A percentile compares a stretch with the other conserved stretches of the same genome.
phyloP scores from a whole-genome alignment of 2,329 filamentous ascomycete genomes.

The Fusarium pseudonygamai region DNA sequence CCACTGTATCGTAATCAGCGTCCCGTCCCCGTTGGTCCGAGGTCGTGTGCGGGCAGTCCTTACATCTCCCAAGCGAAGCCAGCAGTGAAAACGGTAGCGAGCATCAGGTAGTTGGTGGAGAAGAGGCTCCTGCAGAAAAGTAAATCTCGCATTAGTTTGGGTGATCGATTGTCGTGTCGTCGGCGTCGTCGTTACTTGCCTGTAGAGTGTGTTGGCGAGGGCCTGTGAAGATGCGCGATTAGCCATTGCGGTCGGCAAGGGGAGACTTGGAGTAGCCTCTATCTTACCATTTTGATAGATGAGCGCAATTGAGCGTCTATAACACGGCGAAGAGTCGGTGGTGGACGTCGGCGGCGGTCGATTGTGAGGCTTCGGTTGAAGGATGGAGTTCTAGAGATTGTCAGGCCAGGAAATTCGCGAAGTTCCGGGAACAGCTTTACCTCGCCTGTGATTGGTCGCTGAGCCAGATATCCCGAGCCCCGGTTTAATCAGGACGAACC shows the following conservation, averaged over 20 bases:
- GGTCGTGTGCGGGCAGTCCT: slow-evolving; percentile 48
- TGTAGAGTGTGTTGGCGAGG: slow-evolving; percentile 51
- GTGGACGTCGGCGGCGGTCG: slow-evolving; percentile 42
- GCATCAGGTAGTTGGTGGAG: slow-evolving; percentile 87
- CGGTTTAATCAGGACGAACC: slow-evolving; percentile 27
- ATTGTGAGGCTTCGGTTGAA: slow-evolving; percentile 42
- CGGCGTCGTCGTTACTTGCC: slow-evolving; percentile 47
- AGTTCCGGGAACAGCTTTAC: slow-evolving; percentile 46
- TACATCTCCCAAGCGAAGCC: slow-evolving; percentile 97
- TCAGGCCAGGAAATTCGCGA: slow-evolving; percentile 50
- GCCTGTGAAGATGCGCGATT: slow-evolving; percentile 51
- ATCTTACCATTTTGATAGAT: slow-evolving; percentile 51
- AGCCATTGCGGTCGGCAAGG: slow-evolving; percentile 37
- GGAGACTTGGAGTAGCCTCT: neutral
- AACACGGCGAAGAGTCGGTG: slow-evolving; percentile 36
- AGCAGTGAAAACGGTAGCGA: slow-evolving; percentile 83
- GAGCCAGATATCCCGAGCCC: slow-evolving; percentile 25
- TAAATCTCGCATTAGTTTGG: slow-evolving; percentile 38
- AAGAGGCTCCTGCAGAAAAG: slow-evolving; percentile 74
- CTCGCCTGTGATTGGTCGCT: slow-evolving; percentile 45
- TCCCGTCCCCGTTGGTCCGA: slow-evolving; percentile 30
- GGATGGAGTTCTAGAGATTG: slow-evolving; percentile 45
- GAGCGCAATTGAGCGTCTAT: slow-evolving; percentile 46
- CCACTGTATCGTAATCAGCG: slow-evolving; percentile 65
- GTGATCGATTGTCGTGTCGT: slow-evolving; percentile 28